phyloP scores from a whole-genome alignment of 192 early-diverging fungal species.

The Coemansia sp. region DNA sequence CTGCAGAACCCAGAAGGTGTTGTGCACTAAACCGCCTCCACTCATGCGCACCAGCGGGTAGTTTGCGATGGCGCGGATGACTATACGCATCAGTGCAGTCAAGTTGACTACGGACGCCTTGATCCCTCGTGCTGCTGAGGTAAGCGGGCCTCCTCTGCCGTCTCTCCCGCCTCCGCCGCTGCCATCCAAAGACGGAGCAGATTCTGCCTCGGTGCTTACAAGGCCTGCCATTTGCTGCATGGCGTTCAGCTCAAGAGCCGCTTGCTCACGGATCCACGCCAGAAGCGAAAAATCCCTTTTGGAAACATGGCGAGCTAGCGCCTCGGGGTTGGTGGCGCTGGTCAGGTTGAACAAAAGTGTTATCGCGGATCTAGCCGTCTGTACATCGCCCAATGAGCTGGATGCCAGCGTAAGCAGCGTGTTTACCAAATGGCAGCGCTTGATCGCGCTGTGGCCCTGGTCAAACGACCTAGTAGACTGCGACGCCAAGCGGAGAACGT shows the following conservation, averaged over 20 bases:
- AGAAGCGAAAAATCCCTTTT: conserved; percentile 37
- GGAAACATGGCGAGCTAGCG: conserved; percentile 30
- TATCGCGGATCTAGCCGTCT: conserved; percentile 28
- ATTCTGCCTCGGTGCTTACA: neutral
- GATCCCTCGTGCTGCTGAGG: conserved; percentile 1
- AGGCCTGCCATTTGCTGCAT: conserved; percentile 13
- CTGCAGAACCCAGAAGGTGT: conserved; percentile 45
- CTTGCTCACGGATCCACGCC: conserved; percentile 46
- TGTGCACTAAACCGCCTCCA: conserved; percentile 11
- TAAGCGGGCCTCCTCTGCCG: neutral
- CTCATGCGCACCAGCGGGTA: conserved; percentile 19
- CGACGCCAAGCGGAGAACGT: conserved; percentile 39
- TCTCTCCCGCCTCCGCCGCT: too few species aligned
- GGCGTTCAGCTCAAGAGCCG: conserved; percentile 26
- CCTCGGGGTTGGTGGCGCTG: conserved; percentile 20
- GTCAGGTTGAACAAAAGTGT: conserved; percentile 41
- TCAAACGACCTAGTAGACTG: conserved; percentile 40
- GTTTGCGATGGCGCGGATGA: conserved; percentile 31
- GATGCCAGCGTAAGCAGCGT: conserved; percentile 26
- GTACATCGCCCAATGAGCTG: conserved; percentile 46
- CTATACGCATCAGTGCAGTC: conserved; percentile 33
- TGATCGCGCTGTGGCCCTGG: conserved; percentile 13
- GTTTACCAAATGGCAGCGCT: conserved; percentile 23
- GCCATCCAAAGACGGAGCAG: neutral
- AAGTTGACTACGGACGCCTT: conserved; percentile 30